Evolutionary conservation across 768 basidiomycete genomes (phyloP).

Genomic region (Strobilomyces echinocephalus): DNA sequence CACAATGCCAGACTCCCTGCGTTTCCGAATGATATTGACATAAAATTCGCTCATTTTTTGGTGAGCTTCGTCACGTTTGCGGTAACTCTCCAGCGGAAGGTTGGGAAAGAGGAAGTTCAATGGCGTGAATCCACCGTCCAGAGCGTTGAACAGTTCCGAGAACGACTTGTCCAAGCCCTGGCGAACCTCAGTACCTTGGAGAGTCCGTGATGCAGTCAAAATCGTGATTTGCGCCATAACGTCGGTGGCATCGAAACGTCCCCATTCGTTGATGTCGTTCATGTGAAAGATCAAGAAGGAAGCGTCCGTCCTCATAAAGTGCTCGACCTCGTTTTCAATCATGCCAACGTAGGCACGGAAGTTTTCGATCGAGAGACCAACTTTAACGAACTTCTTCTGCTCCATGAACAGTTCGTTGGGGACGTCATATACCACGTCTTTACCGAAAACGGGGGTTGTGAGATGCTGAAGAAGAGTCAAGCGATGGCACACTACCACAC

Average conservation of each 20-base stretch:
- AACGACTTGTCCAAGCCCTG: slow-evolving; percentile 73
- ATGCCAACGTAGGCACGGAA: slow-evolving; percentile 79
- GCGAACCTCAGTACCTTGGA: slow-evolving; percentile 92
- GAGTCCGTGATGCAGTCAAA: slow-evolving; percentile 86
- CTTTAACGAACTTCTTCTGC: slow-evolving; percentile 97
- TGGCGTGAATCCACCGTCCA: slow-evolving; percentile 96
- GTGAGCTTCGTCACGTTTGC: slow-evolving; percentile 84
- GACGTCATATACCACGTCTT: slow-evolving; percentile 95
- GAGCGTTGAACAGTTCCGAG: slow-evolving; percentile 76
- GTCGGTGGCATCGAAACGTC: slow-evolving; percentile 66
- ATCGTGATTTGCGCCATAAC: slow-evolving; percentile 87
- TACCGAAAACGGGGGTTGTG: slow-evolving; percentile 94
- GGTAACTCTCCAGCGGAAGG: slow-evolving; percentile 86
- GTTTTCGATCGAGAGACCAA: slow-evolving; percentile 89
- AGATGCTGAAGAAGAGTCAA: slow-evolving; percentile 52
- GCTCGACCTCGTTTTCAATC: slow-evolving; percentile 71
- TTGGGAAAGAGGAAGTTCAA: slow-evolving; percentile 94
- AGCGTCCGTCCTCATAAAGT: slow-evolving; percentile 64
- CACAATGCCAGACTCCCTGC: slow-evolving; percentile 49
- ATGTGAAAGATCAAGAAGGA: slow-evolving; percentile 58
- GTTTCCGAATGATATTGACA: slow-evolving; percentile 74
- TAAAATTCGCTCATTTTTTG: slow-evolving; percentile 94
- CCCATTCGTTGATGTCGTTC: slow-evolving; percentile 73
- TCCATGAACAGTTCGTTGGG: slow-evolving; percentile 98
- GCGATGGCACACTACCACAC: background rate